Evolutionary conservation across 495 filamentous ascomycete species (phyloP).

Genomic region (Xylaria telfairii): DNA sequence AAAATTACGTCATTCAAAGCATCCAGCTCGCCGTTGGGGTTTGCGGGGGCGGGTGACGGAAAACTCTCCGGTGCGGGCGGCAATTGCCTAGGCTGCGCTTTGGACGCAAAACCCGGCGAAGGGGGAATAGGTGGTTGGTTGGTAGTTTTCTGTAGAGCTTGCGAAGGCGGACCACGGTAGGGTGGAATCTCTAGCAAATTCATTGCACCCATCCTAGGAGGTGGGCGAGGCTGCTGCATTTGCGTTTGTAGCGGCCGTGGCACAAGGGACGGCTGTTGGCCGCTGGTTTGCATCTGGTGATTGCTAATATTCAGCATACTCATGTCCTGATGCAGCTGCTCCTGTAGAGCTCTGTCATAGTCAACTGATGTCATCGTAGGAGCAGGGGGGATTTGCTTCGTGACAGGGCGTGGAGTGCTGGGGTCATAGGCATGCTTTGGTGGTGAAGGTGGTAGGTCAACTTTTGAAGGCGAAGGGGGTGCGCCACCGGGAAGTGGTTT

Average conservation of each 20-base stretch:
- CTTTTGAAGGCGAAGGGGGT: constrained; percentile 64
- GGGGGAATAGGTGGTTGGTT: constrained; percentile 36
- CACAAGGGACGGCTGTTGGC: constrained; percentile 26
- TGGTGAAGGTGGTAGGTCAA: constrained; percentile 67
- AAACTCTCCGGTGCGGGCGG: constrained; percentile 42
- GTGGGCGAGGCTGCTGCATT: constrained; percentile 30
- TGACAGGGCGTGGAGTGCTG: constrained; percentile 53
- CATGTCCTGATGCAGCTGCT: constrained; percentile 66
- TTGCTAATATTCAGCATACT: constrained; percentile 48
- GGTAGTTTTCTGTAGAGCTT: constrained; percentile 42
- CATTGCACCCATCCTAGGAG: constrained; percentile 41
- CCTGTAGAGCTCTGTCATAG: constrained; percentile 65
- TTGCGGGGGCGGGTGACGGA: constrained; percentile 52
- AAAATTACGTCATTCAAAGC: constrained; percentile 84
- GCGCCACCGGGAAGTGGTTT: constrained; percentile 54
- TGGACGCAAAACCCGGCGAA: constrained; percentile 35
- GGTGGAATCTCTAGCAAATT: constrained; percentile 61
- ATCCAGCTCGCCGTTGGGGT: constrained; percentile 56
- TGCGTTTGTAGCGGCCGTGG: constrained; percentile 26
- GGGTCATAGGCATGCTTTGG: constrained; percentile 44
- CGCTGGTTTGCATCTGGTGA: constrained; percentile 33
- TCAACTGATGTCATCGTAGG: constrained; percentile 55
- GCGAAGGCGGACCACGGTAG: constrained; percentile 50
- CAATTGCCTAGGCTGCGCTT: constrained; percentile 33
- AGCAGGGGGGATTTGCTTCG: constrained; percentile 44